A percentile compares a stretch with the other conserved stretches of the same genome.
Conservation (phyloP, 2,329 filamentous ascomycete species). For the Biscogniauxia mediterranea region DNA sequence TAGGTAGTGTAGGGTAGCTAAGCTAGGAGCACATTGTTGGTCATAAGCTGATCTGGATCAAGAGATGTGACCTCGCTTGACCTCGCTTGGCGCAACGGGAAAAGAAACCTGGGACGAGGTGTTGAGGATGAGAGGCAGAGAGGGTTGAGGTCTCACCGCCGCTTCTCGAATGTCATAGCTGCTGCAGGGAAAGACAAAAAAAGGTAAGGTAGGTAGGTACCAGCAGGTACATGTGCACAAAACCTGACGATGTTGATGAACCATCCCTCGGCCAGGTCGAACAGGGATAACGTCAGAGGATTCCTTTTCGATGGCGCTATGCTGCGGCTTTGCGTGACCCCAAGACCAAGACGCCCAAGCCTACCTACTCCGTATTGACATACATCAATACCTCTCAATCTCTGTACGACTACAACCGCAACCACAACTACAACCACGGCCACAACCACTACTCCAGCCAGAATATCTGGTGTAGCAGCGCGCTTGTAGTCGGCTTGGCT, state of each 20-base stretch:
- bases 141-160: slow-evolving; percentile 18
- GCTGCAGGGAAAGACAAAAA: not conserved
- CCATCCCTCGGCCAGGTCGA: not conserved
- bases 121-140: not conserved
- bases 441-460: no score
- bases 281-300: not conserved
- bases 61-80: not conserved
- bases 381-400: no score
- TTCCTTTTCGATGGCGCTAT: slow-evolving; percentile 4
- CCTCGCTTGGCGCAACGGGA: not conserved
- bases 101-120: not conserved
- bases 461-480: not conserved
- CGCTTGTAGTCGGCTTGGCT: slow-evolving; percentile 20
- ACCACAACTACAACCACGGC: no score
- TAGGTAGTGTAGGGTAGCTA: not conserved
- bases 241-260: not conserved
- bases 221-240: not conserved
- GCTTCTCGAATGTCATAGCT: slow-evolving; percentile 11
- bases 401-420: no score
- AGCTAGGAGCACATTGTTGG: not conserved
- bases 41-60: not conserved
- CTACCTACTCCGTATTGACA: not conserved
- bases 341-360: slow-evolving; percentile 1
- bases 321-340: slow-evolving; percentile 13
- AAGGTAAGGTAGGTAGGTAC: not conserved